Conservation (phyloP, 2,329 filamentous ascomycete species). For the Colletotrichum costaricense region DNA sequence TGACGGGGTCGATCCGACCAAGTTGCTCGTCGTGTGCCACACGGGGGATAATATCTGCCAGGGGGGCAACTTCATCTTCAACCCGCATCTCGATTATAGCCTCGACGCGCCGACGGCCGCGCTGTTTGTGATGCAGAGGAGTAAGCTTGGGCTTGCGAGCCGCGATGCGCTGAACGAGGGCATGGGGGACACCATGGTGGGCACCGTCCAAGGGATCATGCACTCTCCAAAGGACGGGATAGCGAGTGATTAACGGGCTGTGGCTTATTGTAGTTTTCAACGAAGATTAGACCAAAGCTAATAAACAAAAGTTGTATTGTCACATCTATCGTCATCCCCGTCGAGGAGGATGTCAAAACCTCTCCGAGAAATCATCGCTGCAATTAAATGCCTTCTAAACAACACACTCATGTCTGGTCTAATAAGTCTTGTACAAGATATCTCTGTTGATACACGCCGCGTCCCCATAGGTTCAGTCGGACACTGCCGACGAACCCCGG, state of each 20-base stretch:
- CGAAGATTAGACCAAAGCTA: background rate
- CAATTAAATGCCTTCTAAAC: background rate
- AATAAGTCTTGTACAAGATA: constrained; percentile 1
- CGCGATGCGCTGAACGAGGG: constrained; percentile 40
- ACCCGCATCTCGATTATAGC: constrained; percentile 35
- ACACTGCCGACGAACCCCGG: background rate
- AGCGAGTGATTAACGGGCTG: background rate
- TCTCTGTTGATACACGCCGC: constrained; percentile 7
- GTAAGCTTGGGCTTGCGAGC: constrained; percentile 40
- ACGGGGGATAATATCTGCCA: constrained; percentile 44
- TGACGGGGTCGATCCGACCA: constrained; percentile 37
- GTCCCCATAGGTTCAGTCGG: background rate
- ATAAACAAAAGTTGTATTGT: background rate
- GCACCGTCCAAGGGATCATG: constrained; percentile 34
- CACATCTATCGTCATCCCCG: background rate
- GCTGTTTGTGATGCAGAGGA: constrained; percentile 39
- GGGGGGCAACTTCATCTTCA: constrained; percentile 24
- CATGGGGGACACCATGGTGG: constrained; percentile 37
- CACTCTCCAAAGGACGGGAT: background rate
- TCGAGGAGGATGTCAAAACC: background rate
- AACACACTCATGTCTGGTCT: background rate
- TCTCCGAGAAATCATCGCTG: background rate
- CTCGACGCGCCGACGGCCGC: constrained; percentile 36
- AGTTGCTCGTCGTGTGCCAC: constrained; percentile 42
- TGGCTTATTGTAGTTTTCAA: too few species aligned